Evolutionary conservation across 768 basidiomycete genomes (phyloP), one percentile per base, ranked within the genome.

Genomic region (Boletus rubescentipes): DNA sequence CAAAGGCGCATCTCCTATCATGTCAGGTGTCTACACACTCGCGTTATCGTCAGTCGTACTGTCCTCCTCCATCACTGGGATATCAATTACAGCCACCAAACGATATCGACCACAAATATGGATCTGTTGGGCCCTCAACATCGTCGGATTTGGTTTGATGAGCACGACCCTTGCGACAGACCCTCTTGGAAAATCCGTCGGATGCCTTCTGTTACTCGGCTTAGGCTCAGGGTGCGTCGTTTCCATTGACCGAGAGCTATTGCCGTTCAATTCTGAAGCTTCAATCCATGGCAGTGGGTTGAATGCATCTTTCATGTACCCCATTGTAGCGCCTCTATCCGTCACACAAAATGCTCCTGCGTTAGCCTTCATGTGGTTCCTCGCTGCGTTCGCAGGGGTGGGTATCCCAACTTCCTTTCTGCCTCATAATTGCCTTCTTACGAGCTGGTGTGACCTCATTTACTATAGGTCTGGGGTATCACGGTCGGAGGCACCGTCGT

Each of bases 401-500:
- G 26, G 26, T 26, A 26, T 26, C 6, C 26, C 64, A 6, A 26
- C n/a, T 26, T 26, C 26, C 26, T 26, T 26, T 26, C n/a, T n/a
- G n/a, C n/a, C n/a, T n/a, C 26, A 26, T 6, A 26, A 26, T 26
- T 26, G 6, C 26, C 3, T 6, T 26, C 26, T 26, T 6, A 26
- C 26, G 26, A 26, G 3, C 26, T 26, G 26, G 26, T 6, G 26
- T 26, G 26, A 6, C 6, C 6, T 26, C 26, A 26, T 26, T 6
- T 26, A 26, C 26, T 26, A 6, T 26, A 81, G 73, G 68, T 69
- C 5, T 79, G 79, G 75, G 82, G 81, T 7, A 67, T 82, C 48
- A 69, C 75, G 0, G 72, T 84, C 50, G 75, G 77, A 5, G 68
- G 72, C 14, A 73, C 77, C 0, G 71, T 83, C 43, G 68, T 84